A percentile compares a stretch with the other conserved stretches of the same genome.
Evolutionary conservation across 805 yeast genomes (phyloP).

Genomic region (Spathaspora gorwiae): DNA sequence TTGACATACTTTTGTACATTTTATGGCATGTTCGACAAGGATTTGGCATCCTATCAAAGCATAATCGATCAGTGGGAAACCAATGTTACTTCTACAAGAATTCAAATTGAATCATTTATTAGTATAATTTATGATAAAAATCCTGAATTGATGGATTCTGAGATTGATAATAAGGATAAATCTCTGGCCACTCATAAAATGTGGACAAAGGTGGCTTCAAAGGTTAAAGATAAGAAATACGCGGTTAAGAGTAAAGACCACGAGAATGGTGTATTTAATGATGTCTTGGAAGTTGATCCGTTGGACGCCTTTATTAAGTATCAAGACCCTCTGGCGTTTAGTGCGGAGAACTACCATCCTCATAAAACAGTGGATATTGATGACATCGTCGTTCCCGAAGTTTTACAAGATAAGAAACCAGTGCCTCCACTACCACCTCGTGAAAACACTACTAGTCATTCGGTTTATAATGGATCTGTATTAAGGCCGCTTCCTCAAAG

Average conservation of each 20-base stretch:
- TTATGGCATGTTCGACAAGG: slow-evolving; percentile 20
- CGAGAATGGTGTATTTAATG: slow-evolving; percentile 27
- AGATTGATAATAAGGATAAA: slow-evolving; percentile 29
- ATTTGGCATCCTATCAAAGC: slow-evolving; percentile 18
- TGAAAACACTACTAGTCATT: slow-evolving; percentile 14
- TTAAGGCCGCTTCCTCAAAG: neutral
- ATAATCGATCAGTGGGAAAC: slow-evolving; percentile 39
- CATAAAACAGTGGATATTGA: slow-evolving; percentile 10
- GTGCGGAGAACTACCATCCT: slow-evolving; percentile 27
- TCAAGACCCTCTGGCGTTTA: slow-evolving; percentile 20
- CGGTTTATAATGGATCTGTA: slow-evolving; percentile 1
- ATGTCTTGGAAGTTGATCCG: slow-evolving; percentile 28
- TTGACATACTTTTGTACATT: slow-evolving; percentile 18
- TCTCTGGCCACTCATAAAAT: slow-evolving; percentile 17
- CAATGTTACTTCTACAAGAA: slow-evolving; percentile 29
- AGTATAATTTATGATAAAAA: slow-evolving; percentile 26
- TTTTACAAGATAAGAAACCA: slow-evolving; percentile 1
- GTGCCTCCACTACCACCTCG: slow-evolving; percentile 29
- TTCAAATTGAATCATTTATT: slow-evolving; percentile 35
- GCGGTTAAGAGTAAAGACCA: slow-evolving; percentile 24
- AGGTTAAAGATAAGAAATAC: slow-evolving; percentile 17
- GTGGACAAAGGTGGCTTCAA: slow-evolving; percentile 23
- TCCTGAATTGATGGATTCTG: slow-evolving; percentile 33
- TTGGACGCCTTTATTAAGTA: slow-evolving; percentile 24
- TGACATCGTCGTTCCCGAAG: slow-evolving; percentile 11